Percentiles rank a stretch among this genome's conserved stretches.
These are phyloP conservation scores for Myxozyma monticola DNA, from an alignment of 805 yeast genomes.

Conservation along the genomic window DNA sequence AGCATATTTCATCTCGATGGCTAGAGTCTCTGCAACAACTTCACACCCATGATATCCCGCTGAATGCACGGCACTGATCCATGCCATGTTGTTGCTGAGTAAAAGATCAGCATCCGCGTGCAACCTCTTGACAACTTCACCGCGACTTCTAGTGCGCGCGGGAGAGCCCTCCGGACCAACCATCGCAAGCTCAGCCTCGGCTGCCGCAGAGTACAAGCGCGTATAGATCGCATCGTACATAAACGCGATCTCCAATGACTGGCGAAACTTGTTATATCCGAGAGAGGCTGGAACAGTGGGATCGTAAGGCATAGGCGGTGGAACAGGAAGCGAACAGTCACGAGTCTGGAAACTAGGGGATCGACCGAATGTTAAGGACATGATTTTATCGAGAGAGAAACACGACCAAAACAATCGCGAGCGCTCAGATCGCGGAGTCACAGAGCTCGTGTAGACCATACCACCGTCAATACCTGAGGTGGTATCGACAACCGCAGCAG, in stretches of 20 bases:
- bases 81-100: slow-evolving; percentile 7
- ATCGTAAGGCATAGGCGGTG: slow-evolving; percentile 10
- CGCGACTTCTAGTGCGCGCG: slow-evolving; percentile 13
- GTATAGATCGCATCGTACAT: slow-evolving; percentile 26
- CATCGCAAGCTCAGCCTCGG: slow-evolving; percentile 22
- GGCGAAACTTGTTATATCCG: slow-evolving; percentile 19
- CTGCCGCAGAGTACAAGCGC: slow-evolving; percentile 22
- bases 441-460: slow-evolving; percentile 9
- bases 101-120: slow-evolving; percentile 19
- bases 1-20: slow-evolving; percentile 13
- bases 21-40: slow-evolving; percentile 6
- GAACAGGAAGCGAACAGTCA: slow-evolving; percentile 14
- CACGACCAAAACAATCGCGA: slow-evolving; percentile 24
- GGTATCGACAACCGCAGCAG: not conserved
- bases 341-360: slow-evolving; percentile 23
- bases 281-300: slow-evolving; percentile 11
- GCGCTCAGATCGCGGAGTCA: slow-evolving; percentile 15
- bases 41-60: slow-evolving; percentile 5
- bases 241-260: slow-evolving; percentile 22
- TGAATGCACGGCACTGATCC: slow-evolving; percentile 13
- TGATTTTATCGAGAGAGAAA: slow-evolving; percentile 16
- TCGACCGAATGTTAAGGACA: slow-evolving; percentile 26
- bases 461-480: slow-evolving; percentile 16
- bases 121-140: slow-evolving; percentile 12
- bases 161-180: slow-evolving; percentile 16